Evolutionary conservation across 2,329 filamentous ascomycete species (phyloP).

Genomic region (Meredithiella fracta): DNA sequence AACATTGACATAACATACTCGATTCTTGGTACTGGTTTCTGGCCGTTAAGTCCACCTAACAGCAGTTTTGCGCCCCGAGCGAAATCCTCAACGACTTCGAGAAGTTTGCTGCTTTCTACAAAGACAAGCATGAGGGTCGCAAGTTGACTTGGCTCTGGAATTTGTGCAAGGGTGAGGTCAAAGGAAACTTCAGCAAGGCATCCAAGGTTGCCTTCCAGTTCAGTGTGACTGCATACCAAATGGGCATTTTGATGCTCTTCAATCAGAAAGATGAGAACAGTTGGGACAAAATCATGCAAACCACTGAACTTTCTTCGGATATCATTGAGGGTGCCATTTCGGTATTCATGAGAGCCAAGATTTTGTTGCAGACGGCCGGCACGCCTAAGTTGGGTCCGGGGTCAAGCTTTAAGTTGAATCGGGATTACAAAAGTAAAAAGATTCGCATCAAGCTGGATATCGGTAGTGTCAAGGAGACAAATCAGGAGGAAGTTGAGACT

Average conservation of each 20-base stretch:
- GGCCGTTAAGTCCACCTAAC: slow-evolving; percentile 75
- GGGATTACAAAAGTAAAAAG: slow-evolving; percentile 97
- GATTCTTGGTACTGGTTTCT: slow-evolving; percentile 90
- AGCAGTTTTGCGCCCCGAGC: slow-evolving; percentile 78
- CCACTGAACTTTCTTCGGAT: slow-evolving; percentile 65
- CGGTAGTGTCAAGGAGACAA: slow-evolving; percentile 84
- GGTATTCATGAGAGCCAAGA: slow-evolving; percentile 85
- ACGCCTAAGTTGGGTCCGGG: slow-evolving; percentile 57
- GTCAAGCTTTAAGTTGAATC: slow-evolving; percentile 71
- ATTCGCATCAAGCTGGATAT: slow-evolving; percentile 93
- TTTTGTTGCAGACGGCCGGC: slow-evolving; percentile 54
- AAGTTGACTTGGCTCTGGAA: slow-evolving; percentile 98
- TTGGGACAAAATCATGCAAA: slow-evolving; percentile 74
- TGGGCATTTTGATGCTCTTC: slow-evolving; percentile 88
- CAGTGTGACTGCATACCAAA: slow-evolving; percentile 94
- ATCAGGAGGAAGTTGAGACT: slow-evolving; percentile 89
- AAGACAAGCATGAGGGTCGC: slow-evolving; percentile 87
- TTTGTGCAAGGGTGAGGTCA: slow-evolving; percentile 91
- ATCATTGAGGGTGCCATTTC: slow-evolving; percentile 72
- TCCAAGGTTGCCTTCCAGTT: slow-evolving; percentile 89
- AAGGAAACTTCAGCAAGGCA: slow-evolving; percentile 78
- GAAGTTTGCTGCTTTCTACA: slow-evolving; percentile 80
- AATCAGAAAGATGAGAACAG: slow-evolving; percentile 75
- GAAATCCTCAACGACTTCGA: slow-evolving; percentile 80
- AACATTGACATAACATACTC: slow-evolving; percentile 75